Percentiles rank a stretch among this genome's conserved stretches.
Evolutionary conservation across 768 basidiomycete species (phyloP).

Genomic region (Russula emetica): DNA sequence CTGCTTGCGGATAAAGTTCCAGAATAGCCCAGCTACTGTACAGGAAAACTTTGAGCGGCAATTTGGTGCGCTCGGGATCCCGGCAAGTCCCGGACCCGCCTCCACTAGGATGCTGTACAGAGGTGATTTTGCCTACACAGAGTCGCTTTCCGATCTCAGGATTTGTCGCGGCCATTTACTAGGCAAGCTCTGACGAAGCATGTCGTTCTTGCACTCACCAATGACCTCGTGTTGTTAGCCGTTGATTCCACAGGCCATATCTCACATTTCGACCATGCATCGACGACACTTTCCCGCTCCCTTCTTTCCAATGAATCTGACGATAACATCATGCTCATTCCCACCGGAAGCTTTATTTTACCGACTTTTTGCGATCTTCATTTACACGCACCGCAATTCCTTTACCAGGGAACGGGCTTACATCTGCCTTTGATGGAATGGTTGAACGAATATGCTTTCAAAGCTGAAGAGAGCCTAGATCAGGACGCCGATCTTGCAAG

Average conservation of each 20-base stretch:
- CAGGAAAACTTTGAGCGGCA: too few relatives aligned
- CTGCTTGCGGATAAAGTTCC: too few relatives aligned
- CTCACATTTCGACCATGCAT: constrained; percentile 42
- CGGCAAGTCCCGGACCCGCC: constrained; percentile 11
- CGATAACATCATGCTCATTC: constrained; percentile 36
- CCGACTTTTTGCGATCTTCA: constrained; percentile 82
- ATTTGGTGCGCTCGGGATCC: background rate
- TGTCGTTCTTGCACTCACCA: background rate
- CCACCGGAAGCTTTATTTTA: constrained; percentile 59
- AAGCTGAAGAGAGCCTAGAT: constrained; percentile 76
- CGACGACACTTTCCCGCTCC: constrained; percentile 36
- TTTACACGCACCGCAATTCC: constrained; percentile 83
- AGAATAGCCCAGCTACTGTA: too few relatives aligned
- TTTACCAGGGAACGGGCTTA: constrained; percentile 83
- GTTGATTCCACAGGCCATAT: constrained; percentile 45
- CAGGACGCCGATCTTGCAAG: constrained; percentile 53
- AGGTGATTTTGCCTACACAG: constrained; percentile 59
- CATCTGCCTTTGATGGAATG: constrained; percentile 83
- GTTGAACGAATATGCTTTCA: constrained; percentile 78
- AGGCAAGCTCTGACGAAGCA: constrained; percentile 33
- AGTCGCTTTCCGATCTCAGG: constrained; percentile 47
- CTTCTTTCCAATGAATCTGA: constrained; percentile 31
- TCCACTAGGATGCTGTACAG: constrained; percentile 34
- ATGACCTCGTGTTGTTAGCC: background rate
- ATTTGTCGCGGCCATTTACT: constrained; percentile 56